Evolutionary conservation across 75 land plant species (phyloP), one percentile per base, ranked within the genome.

Genomic region (Isoetes taiwanensis): DNA sequence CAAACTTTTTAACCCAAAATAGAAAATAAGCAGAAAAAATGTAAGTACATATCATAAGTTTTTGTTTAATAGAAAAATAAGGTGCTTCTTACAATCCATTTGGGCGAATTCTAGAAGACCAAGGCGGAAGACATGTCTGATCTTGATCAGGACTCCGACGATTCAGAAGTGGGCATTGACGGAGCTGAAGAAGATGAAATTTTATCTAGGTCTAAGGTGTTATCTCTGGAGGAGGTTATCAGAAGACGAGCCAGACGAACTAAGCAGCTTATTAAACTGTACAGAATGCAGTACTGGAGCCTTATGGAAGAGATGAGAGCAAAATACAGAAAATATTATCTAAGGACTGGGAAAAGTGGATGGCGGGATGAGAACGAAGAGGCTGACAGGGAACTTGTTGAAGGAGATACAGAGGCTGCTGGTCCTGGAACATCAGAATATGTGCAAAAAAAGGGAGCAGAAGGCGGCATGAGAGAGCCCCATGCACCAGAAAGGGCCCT

Each of bases 331-430:
- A 72, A 73, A 34, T 83, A 70, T 48, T 86, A 80, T 54, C 72
- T 82, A 70, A 58, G 87, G 48, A 64, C 34, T 35, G 93, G 93
- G 33, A 71, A 62, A 19, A 81, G 88, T 30, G 88, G 88, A 3
- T 78, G 79, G 68, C 61, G 56, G 24, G 72, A 64, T 16, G 78
- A 73, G 16, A 74, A 42, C 23, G 62, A 42, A 19, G 71, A 17
- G 33, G 64, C 43, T 29, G 46, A 10, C 25, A 2, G 41, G 30
- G 6, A 2, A 14, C 37, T 8, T 14, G 34, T 24, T 21, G 58
- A 20, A 17, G 57, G 54, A 26, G 28, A 29, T 9, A 41, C 42
- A 3, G 61, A 24, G 5, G 41, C 60, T 23, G 39, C 41, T 17
- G 16, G 23, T 11, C 34, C 32, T 8, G 39, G 42, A 33, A 0